Evolutionary conservation across 257 asterid species (phyloP).

Genomic region (Orobanche coerulescens): DNA sequence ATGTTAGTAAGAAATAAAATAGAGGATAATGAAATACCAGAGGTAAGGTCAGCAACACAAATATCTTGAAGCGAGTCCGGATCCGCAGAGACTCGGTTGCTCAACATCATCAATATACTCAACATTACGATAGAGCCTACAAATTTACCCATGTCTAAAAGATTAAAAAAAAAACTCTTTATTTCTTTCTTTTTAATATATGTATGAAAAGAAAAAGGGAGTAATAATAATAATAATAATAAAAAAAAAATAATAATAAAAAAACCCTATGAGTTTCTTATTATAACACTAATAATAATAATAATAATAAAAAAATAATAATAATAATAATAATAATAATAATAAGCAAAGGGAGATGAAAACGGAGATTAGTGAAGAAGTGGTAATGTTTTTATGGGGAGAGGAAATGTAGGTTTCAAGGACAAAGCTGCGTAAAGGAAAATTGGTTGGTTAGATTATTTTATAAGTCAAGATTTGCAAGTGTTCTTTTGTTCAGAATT

Average conservation of each 20-base stretch:
- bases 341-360: background rate
- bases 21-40: conserved; percentile 23
- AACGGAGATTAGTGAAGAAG: too few relatives aligned
- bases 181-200: background rate
- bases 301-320: too few relatives aligned
- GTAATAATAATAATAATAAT: conserved; percentile 4
- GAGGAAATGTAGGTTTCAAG: conserved; percentile 2
- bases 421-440: background rate
- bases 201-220: background rate
- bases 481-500: background rate
- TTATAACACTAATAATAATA: too few relatives aligned
- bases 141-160: background rate
- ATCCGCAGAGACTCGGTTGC: conserved; percentile 32
- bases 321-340: too few relatives aligned
- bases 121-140: background rate
- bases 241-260: too few relatives aligned
- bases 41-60: conserved; percentile 59
- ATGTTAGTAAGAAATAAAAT: background rate
- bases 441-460: background rate
- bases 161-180: background rate
- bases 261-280: too few relatives aligned
- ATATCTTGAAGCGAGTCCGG: conserved; percentile 58
- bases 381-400: background rate
- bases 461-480: conserved; percentile 14
- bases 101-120: conserved; percentile 4